Base-by-base conservation (phyloP, 768 basidiomycete genomes). In the Suillus tomentosus region DNA sequence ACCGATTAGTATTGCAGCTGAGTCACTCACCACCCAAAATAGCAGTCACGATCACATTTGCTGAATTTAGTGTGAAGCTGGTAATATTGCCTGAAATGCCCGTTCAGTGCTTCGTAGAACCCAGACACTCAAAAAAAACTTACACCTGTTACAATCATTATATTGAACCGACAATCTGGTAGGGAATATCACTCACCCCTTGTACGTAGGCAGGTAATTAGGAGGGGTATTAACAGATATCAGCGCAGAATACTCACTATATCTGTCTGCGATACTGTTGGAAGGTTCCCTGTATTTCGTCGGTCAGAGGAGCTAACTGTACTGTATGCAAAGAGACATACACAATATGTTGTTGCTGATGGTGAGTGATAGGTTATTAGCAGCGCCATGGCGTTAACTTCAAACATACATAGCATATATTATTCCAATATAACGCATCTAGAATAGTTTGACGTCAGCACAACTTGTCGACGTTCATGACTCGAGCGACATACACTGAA, bases 1-100 rank as follows among this genome's bases (percentile, higher is more conserved):
- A 45, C n/a, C n/a, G n/a, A n/a, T n/a, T n/a, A n/a, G 19, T n/a
- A 45, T 45, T 45, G 3, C 43, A 19, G 1, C 43, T n/a, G 43
- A 19, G 43, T 45, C 8, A 4, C 45, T 47, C 10, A 47, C 45
- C 45, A n/a, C 45, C 45, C n/a, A 47, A 5, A n/a, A 47, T n/a
- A 7, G 19, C 45, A 4, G 45, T n/a, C 19, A 45, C 4, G n/a
- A n/a, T 3, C 6, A 45, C 45, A 45, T 45, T n/a, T n/a, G 45
- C n/a, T 3, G 9, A 10, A 45, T 45, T 10, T 45, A n/a, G 10
- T 45, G 19, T 3, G 10, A 19, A n/a, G 9, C 4, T 5, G 3
- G 19, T 45, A 5, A n/a, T n/a, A n/a, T n/a, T 92, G 51, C 51
- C 51, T 53, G 15, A 19, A 53, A 31, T 3, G 5, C 27, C 0